phyloP scores from a whole-genome alignment of 2,329 filamentous ascomycete genomes.

The Hirsutella minnesotensis region DNA sequence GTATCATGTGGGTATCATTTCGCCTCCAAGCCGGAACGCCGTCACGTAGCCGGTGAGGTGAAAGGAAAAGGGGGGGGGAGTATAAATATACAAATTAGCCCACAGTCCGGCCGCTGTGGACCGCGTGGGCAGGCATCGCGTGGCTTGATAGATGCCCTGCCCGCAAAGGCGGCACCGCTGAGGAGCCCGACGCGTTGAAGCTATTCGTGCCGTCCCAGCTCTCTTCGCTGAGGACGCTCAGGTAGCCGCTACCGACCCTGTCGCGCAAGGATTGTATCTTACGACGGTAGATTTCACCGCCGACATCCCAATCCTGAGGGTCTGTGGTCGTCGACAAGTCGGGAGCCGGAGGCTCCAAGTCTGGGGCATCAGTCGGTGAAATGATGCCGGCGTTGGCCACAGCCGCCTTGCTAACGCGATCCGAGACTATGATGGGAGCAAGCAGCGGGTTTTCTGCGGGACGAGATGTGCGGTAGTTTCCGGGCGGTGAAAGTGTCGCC shows the following conservation, averaged over 20 bases:
- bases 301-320: conserved; percentile 49
- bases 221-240: conserved; percentile 77
- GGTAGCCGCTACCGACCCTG: conserved; percentile 77
- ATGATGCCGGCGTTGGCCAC: not conserved
- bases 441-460: conserved; percentile 24
- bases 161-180: conserved; percentile 16
- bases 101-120: conserved; percentile 41
- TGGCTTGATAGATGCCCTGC: conserved; percentile 19
- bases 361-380: not conserved
- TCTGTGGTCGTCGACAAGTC: conserved; percentile 14
- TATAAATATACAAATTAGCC: conserved; percentile 20
- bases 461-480: conserved; percentile 34
- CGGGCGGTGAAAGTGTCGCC: conserved; percentile 11
- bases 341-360: not conserved
- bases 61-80: not conserved
- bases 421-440: conserved; percentile 17
- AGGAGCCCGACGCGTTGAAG: conserved; percentile 10
- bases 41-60: not conserved
- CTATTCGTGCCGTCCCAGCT: conserved; percentile 37
- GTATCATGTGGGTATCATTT: conserved; percentile 11
- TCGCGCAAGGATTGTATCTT: conserved; percentile 79
- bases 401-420: conserved; percentile 17
- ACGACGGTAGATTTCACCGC: conserved; percentile 70
- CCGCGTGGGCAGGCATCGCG: conserved; percentile 28
- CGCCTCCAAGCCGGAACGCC: conserved; percentile 1